phyloP scores from a whole-genome alignment of 306 rosid genomes.

The Quercus aquifolioides region DNA sequence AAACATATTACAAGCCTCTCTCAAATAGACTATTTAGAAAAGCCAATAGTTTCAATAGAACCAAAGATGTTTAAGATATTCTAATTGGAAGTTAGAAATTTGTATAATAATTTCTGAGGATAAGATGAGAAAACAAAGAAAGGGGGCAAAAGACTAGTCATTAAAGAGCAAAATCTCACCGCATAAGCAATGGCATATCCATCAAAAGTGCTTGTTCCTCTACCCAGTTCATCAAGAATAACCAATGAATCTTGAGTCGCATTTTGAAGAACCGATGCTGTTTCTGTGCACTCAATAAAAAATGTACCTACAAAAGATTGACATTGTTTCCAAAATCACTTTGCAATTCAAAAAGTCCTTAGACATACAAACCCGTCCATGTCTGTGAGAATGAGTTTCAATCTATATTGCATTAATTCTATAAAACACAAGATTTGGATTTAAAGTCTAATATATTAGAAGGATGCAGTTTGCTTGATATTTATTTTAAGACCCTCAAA shows the following conservation, averaged over 20 bases:
- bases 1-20: no score
- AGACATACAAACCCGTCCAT: background rate
- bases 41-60: no score
- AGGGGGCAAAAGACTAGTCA: background rate
- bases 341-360: slow-evolving; percentile 7
- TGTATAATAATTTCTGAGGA: background rate
- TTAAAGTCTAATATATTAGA: background rate
- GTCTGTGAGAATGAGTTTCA: background rate
- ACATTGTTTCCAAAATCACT: background rate
- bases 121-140: background rate
- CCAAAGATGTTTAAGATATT: no score
- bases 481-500: background rate
- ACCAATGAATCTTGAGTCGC: slow-evolving; percentile 92
- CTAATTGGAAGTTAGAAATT: background rate
- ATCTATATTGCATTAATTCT: no score
- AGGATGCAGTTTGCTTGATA: background rate
- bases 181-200: slow-evolving; percentile 99
- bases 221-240: slow-evolving; percentile 91
- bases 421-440: no score
- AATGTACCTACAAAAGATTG: slow-evolving; percentile 68
- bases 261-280: slow-evolving; percentile 83
- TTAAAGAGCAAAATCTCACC: slow-evolving; percentile 42
- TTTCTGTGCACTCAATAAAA: slow-evolving; percentile 91
- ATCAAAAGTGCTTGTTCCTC: slow-evolving; percentile 97
- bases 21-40: no score